A percentile compares a stretch with the other conserved stretches of the same genome.
Conservation (phyloP, 257 asterid species). For the Haberlea rhodopensis region DNA sequence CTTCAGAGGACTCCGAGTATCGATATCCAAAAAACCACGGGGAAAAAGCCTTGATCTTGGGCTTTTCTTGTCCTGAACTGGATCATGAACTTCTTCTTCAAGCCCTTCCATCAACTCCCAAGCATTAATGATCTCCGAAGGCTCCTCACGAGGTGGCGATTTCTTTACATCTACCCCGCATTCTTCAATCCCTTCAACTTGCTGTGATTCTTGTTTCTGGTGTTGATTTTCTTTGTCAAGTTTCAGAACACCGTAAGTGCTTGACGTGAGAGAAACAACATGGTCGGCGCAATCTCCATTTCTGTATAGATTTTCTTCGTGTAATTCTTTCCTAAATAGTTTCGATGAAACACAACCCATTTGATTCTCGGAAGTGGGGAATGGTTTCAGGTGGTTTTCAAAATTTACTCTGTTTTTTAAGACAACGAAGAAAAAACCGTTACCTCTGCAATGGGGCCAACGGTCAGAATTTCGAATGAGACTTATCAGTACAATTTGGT, state of each 20-base stretch:
- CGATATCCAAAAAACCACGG: conserved; percentile 41
- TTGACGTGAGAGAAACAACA: conserved; percentile 86
- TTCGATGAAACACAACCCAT: conserved; percentile 96
- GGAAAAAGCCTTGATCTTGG: conserved; percentile 50
- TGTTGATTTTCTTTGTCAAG: conserved; percentile 45
- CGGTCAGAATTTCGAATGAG: conserved; percentile 69
- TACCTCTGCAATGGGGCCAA: conserved; percentile 47
- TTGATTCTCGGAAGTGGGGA: conserved; percentile 23
- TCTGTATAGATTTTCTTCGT: conserved; percentile 29
- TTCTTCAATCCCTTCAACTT: conserved; percentile 22
- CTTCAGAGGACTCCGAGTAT: conserved; percentile 64
- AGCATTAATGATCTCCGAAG: conserved; percentile 70
- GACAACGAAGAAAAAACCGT: conserved; percentile 36
- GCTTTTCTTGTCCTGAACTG: conserved; percentile 43
- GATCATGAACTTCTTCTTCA: conserved; percentile 52
- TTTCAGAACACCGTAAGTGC: conserved; percentile 71
- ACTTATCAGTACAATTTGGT: conserved; percentile 3
- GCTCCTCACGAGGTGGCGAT: conserved; percentile 48
- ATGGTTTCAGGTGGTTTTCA: conserved; percentile 14
- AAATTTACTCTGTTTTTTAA: conserved; percentile 27
- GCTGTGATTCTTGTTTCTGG: not conserved
- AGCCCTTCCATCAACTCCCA: conserved; percentile 98
- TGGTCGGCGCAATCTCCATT: conserved; percentile 45
- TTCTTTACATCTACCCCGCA: conserved; percentile 36
- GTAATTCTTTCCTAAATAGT: conserved; percentile 37